Base-by-base conservation (phyloP, 2,329 filamentous ascomycete genomes). In the Domatiomyces globalis region DNA sequence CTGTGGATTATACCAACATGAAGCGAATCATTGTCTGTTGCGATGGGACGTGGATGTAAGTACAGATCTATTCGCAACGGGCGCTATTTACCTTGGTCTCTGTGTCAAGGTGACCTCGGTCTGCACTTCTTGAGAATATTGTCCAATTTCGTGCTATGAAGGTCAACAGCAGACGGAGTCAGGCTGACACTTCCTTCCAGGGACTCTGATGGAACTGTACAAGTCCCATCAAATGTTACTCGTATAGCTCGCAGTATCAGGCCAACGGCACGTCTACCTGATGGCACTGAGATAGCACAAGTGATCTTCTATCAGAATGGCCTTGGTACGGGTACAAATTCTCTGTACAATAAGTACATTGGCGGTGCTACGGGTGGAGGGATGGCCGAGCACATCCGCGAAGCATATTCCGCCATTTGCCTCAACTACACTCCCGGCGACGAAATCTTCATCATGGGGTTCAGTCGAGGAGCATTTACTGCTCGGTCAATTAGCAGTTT, bases 381-480 rank as follows among this genome's bases (percentile, higher is more conserved):
- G 17, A 54, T 62, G 5, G 55, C 56, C 1, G 53, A 54, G 36
- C 55, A 62, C 42, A 62, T 62, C 47, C 58, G 60, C 2, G 60
- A 62, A 53, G 60, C 60, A 1, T 62, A 62, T 53, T 56, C 50
- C 33, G 67, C 65, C 51, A 54, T 66, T 44, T 64, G 63, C 18
- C 58, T 61, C 15, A 67, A 67, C 51, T 67, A 68, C 53, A 59
- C 61, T 19, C 51, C 55, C 2, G 66, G 63, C 2, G 66, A 68
- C 53, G 65, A 68, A 54, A 67, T 68, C 29, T 62, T 65, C 49
- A 54, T 68, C 5, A 45, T 68, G 22, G 66, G 66, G 8, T 68
- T 68, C 48, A 67, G 65, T 2, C 60, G 66, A 6, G 66, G 66
- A 18, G 66, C 66, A 8, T 68, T 67, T 52, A 67, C 65, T 6